phyloP scores from a whole-genome alignment of 208 protist genomes.

The Crithidia expoeki region DNA sequence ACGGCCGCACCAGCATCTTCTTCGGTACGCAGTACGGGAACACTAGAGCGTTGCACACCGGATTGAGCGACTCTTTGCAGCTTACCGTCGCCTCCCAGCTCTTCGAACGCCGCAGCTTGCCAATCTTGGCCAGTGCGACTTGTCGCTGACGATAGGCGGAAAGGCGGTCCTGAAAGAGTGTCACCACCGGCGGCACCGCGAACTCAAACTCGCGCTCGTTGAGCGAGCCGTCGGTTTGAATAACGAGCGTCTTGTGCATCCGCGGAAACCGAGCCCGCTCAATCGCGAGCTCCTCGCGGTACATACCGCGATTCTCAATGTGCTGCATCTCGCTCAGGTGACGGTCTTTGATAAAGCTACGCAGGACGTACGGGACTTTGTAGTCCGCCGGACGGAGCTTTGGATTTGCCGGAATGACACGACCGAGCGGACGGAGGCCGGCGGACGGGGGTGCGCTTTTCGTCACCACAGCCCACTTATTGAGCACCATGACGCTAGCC shows the following conservation, averaged over 20 bases:
- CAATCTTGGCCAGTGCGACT: slow-evolving; percentile 82
- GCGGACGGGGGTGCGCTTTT: slow-evolving; percentile 68
- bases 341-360: slow-evolving; percentile 85
- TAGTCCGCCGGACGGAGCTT: slow-evolving; percentile 77
- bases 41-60: slow-evolving; percentile 77
- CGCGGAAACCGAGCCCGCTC: slow-evolving; percentile 87
- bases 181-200: slow-evolving; percentile 78
- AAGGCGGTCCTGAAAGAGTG: slow-evolving; percentile 86
- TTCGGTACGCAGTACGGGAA: slow-evolving; percentile 91
- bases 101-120: slow-evolving; percentile 57
- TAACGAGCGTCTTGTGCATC: slow-evolving; percentile 71
- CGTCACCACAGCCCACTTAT: slow-evolving; percentile 91
- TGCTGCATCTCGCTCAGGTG: slow-evolving; percentile 89
- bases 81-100: slow-evolving; percentile 69
- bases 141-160: slow-evolving; percentile 83
- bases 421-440: slow-evolving; percentile 68
- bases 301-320: slow-evolving; percentile 91
- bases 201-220: slow-evolving; percentile 91
- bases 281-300: slow-evolving; percentile 87
- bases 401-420: slow-evolving; percentile 56
- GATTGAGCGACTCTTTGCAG: slow-evolving; percentile 61
- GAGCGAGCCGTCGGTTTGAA: slow-evolving; percentile 89
- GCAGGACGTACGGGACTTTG: slow-evolving; percentile 88
- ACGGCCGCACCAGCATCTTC: slow-evolving; percentile 64
- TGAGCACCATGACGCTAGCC: slow-evolving; percentile 64